These are phyloP conservation scores for Lactifluus rugatus DNA, from an alignment of 768 basidiomycete genomes.

Conservation along the genomic window DNA sequence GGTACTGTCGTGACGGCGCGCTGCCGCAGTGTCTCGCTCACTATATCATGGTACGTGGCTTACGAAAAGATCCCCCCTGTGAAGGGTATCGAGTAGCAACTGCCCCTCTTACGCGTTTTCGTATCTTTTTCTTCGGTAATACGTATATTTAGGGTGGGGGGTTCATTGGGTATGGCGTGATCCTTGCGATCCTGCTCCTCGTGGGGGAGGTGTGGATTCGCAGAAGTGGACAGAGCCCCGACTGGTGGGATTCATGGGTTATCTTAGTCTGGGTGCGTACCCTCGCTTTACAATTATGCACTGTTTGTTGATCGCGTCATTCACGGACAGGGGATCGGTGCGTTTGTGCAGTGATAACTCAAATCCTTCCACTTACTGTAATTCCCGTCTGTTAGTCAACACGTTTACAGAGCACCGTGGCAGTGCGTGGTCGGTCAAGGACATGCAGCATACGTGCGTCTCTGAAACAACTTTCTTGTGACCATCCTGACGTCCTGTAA, in stretches of 20 bases:
- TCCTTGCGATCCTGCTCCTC: slow-evolving; percentile 70
- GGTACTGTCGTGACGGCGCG: slow-evolving; percentile 70
- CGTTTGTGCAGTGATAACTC: not conserved
- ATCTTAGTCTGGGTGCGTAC: slow-evolving; percentile 43
- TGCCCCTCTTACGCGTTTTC: not conserved
- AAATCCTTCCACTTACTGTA: not conserved
- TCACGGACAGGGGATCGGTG: slow-evolving; percentile 20
- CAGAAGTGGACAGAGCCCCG: slow-evolving; percentile 62
- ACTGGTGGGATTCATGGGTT: slow-evolving; percentile 77
- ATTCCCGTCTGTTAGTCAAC: slow-evolving; percentile 44
- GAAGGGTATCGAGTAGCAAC: not conserved
- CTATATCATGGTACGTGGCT: slow-evolving; percentile 58
- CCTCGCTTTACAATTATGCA: not conserved
- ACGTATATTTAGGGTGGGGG: slow-evolving; percentile 50
- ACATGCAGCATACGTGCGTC: slow-evolving; percentile 88
- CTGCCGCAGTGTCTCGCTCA: slow-evolving; percentile 84
- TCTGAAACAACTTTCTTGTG: not conserved
- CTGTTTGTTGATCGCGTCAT: not conserved
- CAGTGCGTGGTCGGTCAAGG: slow-evolving; percentile 74
- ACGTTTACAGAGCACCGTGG: slow-evolving; percentile 91
- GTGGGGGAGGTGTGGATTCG: slow-evolving; percentile 73
- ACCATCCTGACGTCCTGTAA: not conserved
- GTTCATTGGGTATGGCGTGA: slow-evolving; percentile 78
- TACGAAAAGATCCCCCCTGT: not conserved
- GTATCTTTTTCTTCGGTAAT: not conserved